Evolutionary conservation across 2,329 filamentous ascomycete genomes (phyloP).

Genomic region (Fusarium sp.): DNA sequence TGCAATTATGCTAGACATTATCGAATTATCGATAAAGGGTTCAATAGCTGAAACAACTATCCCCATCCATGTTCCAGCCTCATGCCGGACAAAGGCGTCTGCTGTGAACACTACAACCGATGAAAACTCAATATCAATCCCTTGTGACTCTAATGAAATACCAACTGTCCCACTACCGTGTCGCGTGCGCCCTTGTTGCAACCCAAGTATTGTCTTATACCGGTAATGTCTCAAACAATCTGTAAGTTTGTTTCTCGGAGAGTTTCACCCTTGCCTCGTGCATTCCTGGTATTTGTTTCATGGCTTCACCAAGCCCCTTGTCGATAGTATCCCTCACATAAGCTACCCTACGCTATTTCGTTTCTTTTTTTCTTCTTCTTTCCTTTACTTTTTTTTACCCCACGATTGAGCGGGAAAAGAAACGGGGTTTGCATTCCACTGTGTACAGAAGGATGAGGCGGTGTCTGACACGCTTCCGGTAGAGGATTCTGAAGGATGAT

Average conservation of each 20-base stretch:
- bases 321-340: slow-evolving; percentile 37
- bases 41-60: slow-evolving; percentile 12
- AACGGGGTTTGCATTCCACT: slow-evolving; percentile 2
- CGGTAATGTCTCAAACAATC: slow-evolving; percentile 3
- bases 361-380: neutral
- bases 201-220: slow-evolving; percentile 5
- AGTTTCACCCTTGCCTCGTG: slow-evolving; percentile 33
- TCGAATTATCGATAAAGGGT: slow-evolving; percentile 4
- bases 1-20: neutral
- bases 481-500: slow-evolving; percentile 4
- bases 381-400: slow-evolving; percentile 3
- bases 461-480: slow-evolving; percentile 28
- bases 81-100: neutral
- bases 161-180: slow-evolving; percentile 5
- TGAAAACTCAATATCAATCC: slow-evolving; percentile 11
- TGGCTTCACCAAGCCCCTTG: slow-evolving; percentile 11
- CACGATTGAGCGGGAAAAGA: slow-evolving; percentile 11
- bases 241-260: slow-evolving; percentile 14
- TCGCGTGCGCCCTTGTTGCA: slow-evolving; percentile 7
- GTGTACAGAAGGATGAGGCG: slow-evolving; percentile 32
- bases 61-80: slow-evolving; percentile 26
- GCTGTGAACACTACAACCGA: neutral
- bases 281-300: slow-evolving; percentile 32
- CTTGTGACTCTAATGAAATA: slow-evolving; percentile 21
- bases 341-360: neutral